phyloP scores from a whole-genome alignment of 1,284 basidiomycete species.

The Sanghuangporus weigelae region DNA sequence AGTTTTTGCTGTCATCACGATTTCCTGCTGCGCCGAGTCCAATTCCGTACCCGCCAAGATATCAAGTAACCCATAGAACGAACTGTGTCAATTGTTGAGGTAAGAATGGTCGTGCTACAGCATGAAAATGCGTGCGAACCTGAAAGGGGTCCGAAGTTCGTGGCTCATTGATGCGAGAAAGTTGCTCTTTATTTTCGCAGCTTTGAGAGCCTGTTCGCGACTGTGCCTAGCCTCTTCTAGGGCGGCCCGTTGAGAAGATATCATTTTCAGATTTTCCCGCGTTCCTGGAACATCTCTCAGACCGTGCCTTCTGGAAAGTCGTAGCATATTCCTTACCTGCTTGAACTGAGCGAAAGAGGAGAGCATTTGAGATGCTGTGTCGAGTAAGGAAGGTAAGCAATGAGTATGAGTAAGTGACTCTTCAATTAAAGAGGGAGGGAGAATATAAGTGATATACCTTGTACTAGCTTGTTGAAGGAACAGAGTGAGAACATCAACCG shows the following conservation, averaged over 20 bases:
- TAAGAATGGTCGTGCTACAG: background rate
- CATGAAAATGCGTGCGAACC: conserved; percentile 31
- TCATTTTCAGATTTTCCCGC: conserved; percentile 69
- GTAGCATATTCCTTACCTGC: conserved; percentile 33
- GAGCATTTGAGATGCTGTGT: conserved; percentile 66
- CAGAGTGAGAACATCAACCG: conserved; percentile 55
- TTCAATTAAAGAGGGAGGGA: background rate
- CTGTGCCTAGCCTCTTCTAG: conserved; percentile 61
- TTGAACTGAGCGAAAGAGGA: conserved; percentile 68
- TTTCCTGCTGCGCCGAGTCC: conserved; percentile 60
- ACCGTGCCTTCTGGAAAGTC: background rate
- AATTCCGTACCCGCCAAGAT: conserved; percentile 62
- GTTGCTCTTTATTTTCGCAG: conserved; percentile 72
- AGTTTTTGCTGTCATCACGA: conserved; percentile 66
- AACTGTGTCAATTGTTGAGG: conserved; percentile 33
- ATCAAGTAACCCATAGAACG: conserved; percentile 68
- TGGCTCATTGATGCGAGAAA: conserved; percentile 74
- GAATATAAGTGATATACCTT: background rate
- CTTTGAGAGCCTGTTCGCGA: conserved; percentile 64
- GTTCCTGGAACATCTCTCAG: conserved; percentile 28
- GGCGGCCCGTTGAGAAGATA: conserved; percentile 58
- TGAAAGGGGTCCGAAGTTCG: conserved; percentile 66
- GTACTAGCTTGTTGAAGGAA: conserved; percentile 64
- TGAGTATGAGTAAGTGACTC: background rate
- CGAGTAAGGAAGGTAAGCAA: background rate